These are phyloP conservation scores for Venturiaceae sp. DNA, from an alignment of 2,329 filamentous ascomycete species.

Conservation along the genomic window DNA sequence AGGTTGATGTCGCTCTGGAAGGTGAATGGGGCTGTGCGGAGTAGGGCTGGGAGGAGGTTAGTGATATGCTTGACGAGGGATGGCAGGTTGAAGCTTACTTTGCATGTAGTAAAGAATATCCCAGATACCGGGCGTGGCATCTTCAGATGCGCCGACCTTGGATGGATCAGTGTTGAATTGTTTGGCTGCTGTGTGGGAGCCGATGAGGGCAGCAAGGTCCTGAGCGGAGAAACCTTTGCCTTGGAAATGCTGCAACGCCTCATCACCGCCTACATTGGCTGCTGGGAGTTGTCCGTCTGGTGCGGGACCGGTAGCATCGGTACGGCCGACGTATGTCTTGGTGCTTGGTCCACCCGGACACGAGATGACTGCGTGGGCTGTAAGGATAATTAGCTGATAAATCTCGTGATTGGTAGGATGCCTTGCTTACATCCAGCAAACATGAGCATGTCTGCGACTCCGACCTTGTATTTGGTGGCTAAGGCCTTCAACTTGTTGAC, in stretches of 20 bases:
- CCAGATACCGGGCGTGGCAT: constrained; percentile 11
- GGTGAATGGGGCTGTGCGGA: constrained; percentile 15
- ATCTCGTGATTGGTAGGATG: neutral
- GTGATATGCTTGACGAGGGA: neutral
- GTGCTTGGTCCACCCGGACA: constrained; percentile 45
- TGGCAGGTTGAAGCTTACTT: constrained; percentile 10
- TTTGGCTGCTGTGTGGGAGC: constrained; percentile 41
- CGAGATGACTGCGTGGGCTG: constrained; percentile 36
- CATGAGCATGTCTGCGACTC: constrained; percentile 46
- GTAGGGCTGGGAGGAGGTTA: constrained; percentile 9
- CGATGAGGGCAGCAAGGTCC: constrained; percentile 45
- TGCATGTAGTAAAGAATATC: constrained; percentile 17
- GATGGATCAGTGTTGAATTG: constrained; percentile 35
- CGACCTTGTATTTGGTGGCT: constrained; percentile 32
- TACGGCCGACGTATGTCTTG: constrained; percentile 29
- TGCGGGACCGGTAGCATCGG: constrained; percentile 6
- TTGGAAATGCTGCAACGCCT: constrained; percentile 36
- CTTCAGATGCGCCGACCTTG: constrained; percentile 12
- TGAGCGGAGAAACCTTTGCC: constrained; percentile 40
- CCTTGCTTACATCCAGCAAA: constrained; percentile 26
- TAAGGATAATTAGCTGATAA: constrained; percentile 8
- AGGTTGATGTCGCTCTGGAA: constrained; percentile 23
- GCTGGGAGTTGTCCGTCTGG: constrained; percentile 17
- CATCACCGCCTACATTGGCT: constrained; percentile 28
- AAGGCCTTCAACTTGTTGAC: constrained; percentile 27